phyloP scores from a whole-genome alignment of 768 basidiomycete genomes.

The Gymnopilus dilepis region DNA sequence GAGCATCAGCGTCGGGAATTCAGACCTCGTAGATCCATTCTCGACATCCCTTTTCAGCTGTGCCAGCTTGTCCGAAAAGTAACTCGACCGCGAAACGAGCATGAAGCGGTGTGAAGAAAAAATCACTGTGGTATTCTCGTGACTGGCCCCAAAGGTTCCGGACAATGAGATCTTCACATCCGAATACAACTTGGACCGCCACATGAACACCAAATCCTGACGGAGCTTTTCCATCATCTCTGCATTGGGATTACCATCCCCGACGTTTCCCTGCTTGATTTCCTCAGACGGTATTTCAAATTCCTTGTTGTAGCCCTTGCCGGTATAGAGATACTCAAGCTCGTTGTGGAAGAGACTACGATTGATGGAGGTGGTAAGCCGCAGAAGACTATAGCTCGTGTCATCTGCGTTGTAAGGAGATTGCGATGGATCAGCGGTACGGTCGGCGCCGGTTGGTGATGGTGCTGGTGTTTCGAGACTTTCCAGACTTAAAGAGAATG shows the following conservation, averaged over 20 bases:
- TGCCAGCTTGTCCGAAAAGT: constrained; percentile 84
- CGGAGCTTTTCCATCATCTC: constrained; percentile 82
- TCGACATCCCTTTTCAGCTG: constrained; percentile 44
- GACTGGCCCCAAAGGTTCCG: constrained; percentile 64
- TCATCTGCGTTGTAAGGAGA: background rate
- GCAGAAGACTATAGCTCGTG: constrained; percentile 44
- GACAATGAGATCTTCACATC: constrained; percentile 86
- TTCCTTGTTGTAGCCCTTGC: constrained; percentile 84
- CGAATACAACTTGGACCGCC: constrained; percentile 92
- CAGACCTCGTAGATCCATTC: too few relatives aligned
- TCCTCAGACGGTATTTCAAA: constrained; percentile 88
- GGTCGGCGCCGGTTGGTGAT: constrained; percentile 44
- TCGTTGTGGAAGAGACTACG: constrained; percentile 87
- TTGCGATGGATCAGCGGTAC: constrained; percentile 3
- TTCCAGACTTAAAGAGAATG: constrained; percentile 59
- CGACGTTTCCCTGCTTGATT: constrained; percentile 48
- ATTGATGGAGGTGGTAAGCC: constrained; percentile 74
- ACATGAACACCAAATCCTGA: constrained; percentile 96
- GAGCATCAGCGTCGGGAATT: background rate
- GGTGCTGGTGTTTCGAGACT: constrained; percentile 28
- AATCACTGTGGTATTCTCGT: constrained; percentile 75
- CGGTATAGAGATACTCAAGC: constrained; percentile 94
- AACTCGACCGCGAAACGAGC: constrained; percentile 85
- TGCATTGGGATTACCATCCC: constrained; percentile 36
- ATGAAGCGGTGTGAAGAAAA: constrained; percentile 97